Base-by-base conservation (phyloP, 306 rosid species). In the Carpinus viminea region DNA sequence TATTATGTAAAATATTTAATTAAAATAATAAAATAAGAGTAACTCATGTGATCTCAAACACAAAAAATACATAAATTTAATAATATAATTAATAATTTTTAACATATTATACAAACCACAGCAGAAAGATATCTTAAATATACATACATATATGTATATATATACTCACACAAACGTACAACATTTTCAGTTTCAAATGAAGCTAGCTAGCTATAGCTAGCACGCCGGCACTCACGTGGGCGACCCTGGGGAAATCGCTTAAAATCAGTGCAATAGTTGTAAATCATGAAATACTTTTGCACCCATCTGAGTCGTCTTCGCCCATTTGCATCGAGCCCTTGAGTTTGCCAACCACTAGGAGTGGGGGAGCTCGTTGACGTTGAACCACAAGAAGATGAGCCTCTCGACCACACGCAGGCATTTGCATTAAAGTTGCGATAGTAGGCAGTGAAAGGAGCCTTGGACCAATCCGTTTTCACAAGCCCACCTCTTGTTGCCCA, bases 381-480 rank as follows among this genome's bases (percentile, higher is more conserved):
- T 0, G 46, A 13, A 69, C 68, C 26, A 4, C 73, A 59, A 5
- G 60, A 53, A 4, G 77, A 79, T 11, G 54, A 28, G 17, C 60
- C 75, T 12, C 18, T 4, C 2, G 70, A 65, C 83, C 79, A 66
- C 18, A 70, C 59, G 61, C 80, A 70, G 2, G 81, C 75, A 28
- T 72, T 34, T 38, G 81, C 83, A 0, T 74, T 83, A 81, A 79
- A 79, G 72, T 76, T 38, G 18, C 54, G 70, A 26, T 79, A 83
- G 72, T 20, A 75, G 41, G 86, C 86, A 8, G 78, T 83, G 83
- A 83, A 83, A n/a, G 86, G 86, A 70, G 83, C 83, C 5, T 83
- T 75, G 46, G 86, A 79, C 86, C 86, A 83, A 47, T 83, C 81
- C 17, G 81, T 83, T 68, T 79, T 83, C 17, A 83, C 80, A 4